Base-by-base conservation (phyloP, 768 basidiomycete genomes). In the Leucocoprinus leucothites region DNA sequence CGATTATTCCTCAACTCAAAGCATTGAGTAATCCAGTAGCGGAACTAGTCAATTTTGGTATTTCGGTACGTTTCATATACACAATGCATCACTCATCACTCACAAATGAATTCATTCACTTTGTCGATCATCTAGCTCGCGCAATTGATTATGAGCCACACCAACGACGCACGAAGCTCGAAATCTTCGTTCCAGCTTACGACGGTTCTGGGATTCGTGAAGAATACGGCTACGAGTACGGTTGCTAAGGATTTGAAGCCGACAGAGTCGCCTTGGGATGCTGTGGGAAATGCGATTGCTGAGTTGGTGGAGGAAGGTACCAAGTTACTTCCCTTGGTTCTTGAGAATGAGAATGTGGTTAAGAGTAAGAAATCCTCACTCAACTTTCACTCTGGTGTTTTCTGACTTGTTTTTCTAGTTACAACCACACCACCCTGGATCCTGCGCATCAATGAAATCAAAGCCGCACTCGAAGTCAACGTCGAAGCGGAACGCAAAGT, bases 401-500 rank as follows among this genome's bases (percentile, higher is more conserved):
- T n/a, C 24, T 46, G 53, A 38, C 45, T 36, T 28, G 44, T 48
- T 5, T 48, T 31, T 26, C 46, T 59, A 92, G 89, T 89, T 57
- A 79, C 82, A 46, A 87, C 87, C 14, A 79, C 82, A 0, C 76
- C 91, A 1, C 96, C 97, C 2, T 98, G 96, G 96, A 74, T 92
- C 2, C 72, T 81, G 0, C 82, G 96, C 19, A 80, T 96, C 8
- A 81, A 83, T 11, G 86, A 93, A 63, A 85, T 99, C 71, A 91
- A 91, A 67, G 81, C 89, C 0, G 85, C 78, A 46, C 81, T 88
- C 1, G 89, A 92, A 0, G 79, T 91, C 71, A 98, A 97, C 62
- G 78, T 93, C 21, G 96, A 97, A 64, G 94, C 95, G 0, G 96
- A 98, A 65, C 83, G 89, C 45, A 91, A 91, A 69, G 86, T 94